Evolutionary conservation across 2,329 filamentous ascomycete species (phyloP).

Genomic region (Alternaria dauci): DNA sequence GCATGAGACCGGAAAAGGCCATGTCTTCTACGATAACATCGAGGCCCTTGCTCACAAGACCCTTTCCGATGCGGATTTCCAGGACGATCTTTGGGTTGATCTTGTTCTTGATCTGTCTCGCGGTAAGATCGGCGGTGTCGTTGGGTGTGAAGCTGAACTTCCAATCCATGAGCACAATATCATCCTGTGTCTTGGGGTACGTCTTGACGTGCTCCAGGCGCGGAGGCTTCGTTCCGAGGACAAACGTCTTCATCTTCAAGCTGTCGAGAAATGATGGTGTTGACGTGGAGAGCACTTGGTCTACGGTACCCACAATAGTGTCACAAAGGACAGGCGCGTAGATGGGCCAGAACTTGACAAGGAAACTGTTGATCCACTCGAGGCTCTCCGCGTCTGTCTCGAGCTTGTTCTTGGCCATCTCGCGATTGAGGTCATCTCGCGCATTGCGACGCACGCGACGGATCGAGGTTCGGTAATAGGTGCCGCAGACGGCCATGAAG

Average conservation of each 20-base stretch:
- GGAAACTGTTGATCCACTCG: conserved; percentile 99
- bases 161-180: conserved; percentile 99
- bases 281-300: conserved; percentile 91
- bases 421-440: conserved; percentile 89
- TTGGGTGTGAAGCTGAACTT: conserved; percentile 99
- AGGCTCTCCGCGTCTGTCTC: conserved; percentile 92
- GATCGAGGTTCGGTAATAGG: conserved; percentile 95
- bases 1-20: conserved; percentile 94
- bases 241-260: conserved; percentile 90
- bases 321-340: conserved; percentile 93
- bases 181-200: conserved; percentile 93
- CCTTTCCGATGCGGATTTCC: conserved; percentile 93
- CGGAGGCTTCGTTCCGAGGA: conserved; percentile 92
- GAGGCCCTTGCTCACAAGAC: conserved; percentile 94
- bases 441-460: conserved; percentile 94
- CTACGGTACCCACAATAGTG: conserved; percentile 91
- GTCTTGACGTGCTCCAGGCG: conserved; percentile 98
- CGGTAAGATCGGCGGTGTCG: conserved; percentile 89
- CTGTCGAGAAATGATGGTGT: conserved; percentile 94
- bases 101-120: conserved; percentile 90
- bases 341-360: conserved; percentile 99
- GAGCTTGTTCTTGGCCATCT: conserved; percentile 84
- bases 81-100: conserved; percentile 96
- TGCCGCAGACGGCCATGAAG: conserved; percentile 89
- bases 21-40: conserved; percentile 99